Evolutionary conservation across 495 filamentous ascomycete species (phyloP).

Genomic region (Aspergillus wentii): DNA sequence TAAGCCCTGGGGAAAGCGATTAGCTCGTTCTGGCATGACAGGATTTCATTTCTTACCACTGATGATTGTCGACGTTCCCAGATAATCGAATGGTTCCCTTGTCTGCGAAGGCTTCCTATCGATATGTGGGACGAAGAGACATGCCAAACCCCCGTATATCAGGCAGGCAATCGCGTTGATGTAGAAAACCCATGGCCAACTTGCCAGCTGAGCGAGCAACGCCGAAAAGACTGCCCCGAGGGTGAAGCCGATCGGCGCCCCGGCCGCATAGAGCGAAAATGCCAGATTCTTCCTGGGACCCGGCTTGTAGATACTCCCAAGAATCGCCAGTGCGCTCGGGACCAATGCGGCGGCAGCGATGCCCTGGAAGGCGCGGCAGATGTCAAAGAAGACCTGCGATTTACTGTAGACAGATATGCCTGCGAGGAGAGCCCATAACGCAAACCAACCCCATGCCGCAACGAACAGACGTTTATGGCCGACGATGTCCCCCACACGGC

Average conservation of each 20-base stretch:
- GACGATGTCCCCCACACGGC: constrained; percentile 59
- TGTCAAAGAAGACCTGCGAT: constrained; percentile 34
- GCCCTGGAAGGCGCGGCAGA: constrained; percentile 45
- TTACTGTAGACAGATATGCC: constrained; percentile 38
- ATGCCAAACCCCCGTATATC: constrained; percentile 16
- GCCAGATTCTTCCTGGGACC: constrained; percentile 53
- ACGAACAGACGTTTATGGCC: constrained; percentile 59
- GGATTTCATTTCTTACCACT: constrained; percentile 34
- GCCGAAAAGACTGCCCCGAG: constrained; percentile 45
- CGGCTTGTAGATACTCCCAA: constrained; percentile 34
- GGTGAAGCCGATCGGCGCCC: constrained; percentile 47
- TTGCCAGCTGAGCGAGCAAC: constrained; percentile 40
- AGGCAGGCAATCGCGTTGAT: constrained; percentile 38
- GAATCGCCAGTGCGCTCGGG: constrained; percentile 43
- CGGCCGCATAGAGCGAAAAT: constrained; percentile 54
- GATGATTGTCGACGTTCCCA: constrained; percentile 5
- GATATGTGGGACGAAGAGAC: not conserved
- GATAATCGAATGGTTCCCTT: too few species aligned
- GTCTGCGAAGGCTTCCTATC: constrained; percentile 2
- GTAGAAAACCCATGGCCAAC: constrained; percentile 60
- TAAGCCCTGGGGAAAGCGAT: constrained; percentile 44
- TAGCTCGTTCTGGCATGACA: constrained; percentile 46
- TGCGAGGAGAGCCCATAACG: constrained; percentile 52
- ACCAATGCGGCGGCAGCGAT: constrained; percentile 48
- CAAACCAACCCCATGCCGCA: constrained; percentile 55